Evolutionary conservation across 2,329 filamentous ascomycete species (phyloP).

Genomic region (Biscogniauxia mediterranea): DNA sequence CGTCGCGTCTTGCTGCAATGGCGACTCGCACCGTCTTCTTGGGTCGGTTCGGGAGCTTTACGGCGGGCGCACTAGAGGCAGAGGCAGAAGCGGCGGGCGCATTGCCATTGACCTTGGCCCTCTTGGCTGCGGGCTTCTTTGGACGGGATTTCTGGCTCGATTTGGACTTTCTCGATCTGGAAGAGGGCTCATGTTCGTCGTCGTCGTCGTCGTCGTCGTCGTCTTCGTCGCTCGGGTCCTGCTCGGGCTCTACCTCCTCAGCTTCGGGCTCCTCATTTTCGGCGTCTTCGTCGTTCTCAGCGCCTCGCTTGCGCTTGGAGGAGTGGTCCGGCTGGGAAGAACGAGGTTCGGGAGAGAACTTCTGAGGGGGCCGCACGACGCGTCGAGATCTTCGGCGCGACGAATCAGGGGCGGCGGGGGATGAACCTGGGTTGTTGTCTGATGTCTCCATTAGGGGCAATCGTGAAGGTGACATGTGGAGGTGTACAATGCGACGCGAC

Average conservation of each 20-base stretch:
- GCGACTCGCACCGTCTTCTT: slow-evolving; percentile 57
- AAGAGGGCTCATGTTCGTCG: slow-evolving; percentile 45
- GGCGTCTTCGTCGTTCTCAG: slow-evolving; percentile 45
- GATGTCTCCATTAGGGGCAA: slow-evolving; percentile 51
- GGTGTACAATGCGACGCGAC: slow-evolving; percentile 26
- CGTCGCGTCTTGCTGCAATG: slow-evolving; percentile 45
- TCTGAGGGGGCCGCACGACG: slow-evolving; percentile 59
- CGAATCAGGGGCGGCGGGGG: slow-evolving; percentile 47
- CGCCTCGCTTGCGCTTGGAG: slow-evolving; percentile 57
- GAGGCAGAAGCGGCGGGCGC: slow-evolving; percentile 38
- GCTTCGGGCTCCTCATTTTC: slow-evolving; percentile 38
- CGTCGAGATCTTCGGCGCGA: slow-evolving; percentile 67
- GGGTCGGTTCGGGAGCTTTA: slow-evolving; percentile 48
- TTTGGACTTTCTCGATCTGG: slow-evolving; percentile 37
- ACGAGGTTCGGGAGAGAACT: slow-evolving; percentile 54
- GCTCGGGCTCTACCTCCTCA: slow-evolving; percentile 39
- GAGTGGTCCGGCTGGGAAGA: slow-evolving; percentile 34
- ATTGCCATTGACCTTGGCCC: slow-evolving; percentile 61
- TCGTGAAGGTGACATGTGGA: slow-evolving; percentile 41
- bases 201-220: slow-evolving; percentile 44
- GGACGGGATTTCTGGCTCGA: slow-evolving; percentile 44
- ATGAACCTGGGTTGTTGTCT: slow-evolving; percentile 55
- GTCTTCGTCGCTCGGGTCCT: slow-evolving; percentile 38
- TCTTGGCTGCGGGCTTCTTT: slow-evolving; percentile 61
- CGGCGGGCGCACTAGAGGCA: slow-evolving; percentile 34